phyloP scores from a whole-genome alignment of 345 rosid genomes.

The Lepidium africanum region DNA sequence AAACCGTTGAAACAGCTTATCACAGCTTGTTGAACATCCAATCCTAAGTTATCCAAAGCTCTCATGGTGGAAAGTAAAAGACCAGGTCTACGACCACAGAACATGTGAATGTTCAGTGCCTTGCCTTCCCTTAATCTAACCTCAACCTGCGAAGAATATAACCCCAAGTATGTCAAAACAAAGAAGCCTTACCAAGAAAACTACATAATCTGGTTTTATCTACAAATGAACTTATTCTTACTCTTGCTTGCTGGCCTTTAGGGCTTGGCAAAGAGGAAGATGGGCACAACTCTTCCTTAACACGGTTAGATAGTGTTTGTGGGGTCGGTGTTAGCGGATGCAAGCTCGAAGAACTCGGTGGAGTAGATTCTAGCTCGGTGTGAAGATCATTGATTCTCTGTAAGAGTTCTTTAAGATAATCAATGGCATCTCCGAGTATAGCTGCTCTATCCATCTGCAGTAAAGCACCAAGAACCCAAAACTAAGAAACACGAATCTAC shows the following conservation, averaged over 20 bases:
- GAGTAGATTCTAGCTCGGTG: slow-evolving; percentile 68
- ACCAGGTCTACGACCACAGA: slow-evolving; percentile 80
- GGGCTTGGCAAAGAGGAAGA: slow-evolving; percentile 70
- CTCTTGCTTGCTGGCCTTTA: slow-evolving; percentile 78
- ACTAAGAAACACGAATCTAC: neutral
- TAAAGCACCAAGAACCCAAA: neutral
- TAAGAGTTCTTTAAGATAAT: slow-evolving; percentile 86
- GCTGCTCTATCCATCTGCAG: slow-evolving; percentile 96
- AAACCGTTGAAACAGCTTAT: slow-evolving; percentile 95
- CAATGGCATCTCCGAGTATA: slow-evolving; percentile 91
- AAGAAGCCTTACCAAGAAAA: neutral
- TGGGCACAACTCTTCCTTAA: slow-evolving; percentile 77
- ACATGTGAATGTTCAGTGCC: slow-evolving; percentile 96
- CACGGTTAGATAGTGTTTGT: slow-evolving; percentile 53
- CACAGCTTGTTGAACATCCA: slow-evolving; percentile 95
- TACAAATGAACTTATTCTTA: slow-evolving; percentile 17
- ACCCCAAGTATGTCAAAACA: neutral
- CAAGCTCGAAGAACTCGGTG: slow-evolving; percentile 50
- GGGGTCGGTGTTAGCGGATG: slow-evolving; percentile 83
- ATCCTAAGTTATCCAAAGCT: slow-evolving; percentile 84
- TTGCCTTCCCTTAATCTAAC: slow-evolving; percentile 84
- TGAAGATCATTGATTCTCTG: slow-evolving; percentile 93
- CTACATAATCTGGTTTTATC: neutral
- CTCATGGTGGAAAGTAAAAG: slow-evolving; percentile 85
- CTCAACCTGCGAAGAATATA: slow-evolving; percentile 50